Conservation (phyloP, 805 yeast species). For the Teunomyces atbi region DNA sequence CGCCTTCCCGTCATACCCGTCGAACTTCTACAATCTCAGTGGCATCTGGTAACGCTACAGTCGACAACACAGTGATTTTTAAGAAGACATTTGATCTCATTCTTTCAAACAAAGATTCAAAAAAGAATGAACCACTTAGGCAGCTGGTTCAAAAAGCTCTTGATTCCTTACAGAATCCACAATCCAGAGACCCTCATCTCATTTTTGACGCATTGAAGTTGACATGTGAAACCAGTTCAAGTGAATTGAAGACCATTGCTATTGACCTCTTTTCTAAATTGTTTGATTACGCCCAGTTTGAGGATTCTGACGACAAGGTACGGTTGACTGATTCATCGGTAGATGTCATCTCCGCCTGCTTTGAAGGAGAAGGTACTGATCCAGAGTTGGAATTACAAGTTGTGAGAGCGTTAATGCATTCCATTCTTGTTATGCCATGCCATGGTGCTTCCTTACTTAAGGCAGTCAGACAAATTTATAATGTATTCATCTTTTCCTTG, state of each 20-base stretch:
- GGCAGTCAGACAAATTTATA: conserved; percentile 91
- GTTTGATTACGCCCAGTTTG: conserved; percentile 81
- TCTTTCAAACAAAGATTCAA: conserved; percentile 58
- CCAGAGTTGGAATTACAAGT: conserved; percentile 88
- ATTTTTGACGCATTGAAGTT: conserved; percentile 77
- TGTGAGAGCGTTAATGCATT: conserved; percentile 85
- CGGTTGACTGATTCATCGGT: conserved; percentile 78
- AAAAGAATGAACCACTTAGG: conserved; percentile 45
- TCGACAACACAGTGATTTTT: conserved; percentile 30
- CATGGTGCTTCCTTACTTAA: conserved; percentile 87
- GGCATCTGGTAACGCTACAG: conserved; percentile 11
- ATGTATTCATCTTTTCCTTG: conserved; percentile 81
- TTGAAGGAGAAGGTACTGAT: conserved; percentile 91
- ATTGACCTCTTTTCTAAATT: conserved; percentile 85
- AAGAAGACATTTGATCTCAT: conserved; percentile 60
- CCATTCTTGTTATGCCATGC: conserved; percentile 78
- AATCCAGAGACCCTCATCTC: conserved; percentile 44
- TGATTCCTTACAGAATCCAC: conserved; percentile 38
- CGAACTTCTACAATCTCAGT: conserved; percentile 6
- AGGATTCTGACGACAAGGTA: conserved; percentile 52
- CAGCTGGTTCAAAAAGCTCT: conserved; percentile 40
- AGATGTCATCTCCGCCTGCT: conserved; percentile 78
- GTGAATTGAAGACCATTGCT: conserved; percentile 67
- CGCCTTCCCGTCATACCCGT: conserved; percentile 4
- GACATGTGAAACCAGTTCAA: conserved; percentile 62